Evolutionary conservation across 2,329 filamentous ascomycete genomes (phyloP), one percentile per base, ranked within the genome.

Genomic region (Trichoderma polysporum): DNA sequence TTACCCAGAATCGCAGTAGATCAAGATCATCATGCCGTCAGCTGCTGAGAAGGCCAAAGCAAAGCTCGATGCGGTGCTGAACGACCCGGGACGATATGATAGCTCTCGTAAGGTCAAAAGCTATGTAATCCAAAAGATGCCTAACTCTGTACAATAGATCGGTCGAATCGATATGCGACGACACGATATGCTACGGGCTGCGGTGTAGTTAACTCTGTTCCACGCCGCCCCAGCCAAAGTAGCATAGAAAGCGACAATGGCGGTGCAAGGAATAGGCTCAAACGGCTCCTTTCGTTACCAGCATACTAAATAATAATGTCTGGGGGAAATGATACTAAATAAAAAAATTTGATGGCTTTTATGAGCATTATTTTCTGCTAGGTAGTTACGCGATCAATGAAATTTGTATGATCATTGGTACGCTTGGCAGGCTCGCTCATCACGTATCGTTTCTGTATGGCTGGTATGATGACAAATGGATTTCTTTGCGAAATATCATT

Each of bases 31-130:
- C 60, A 63, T 63, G 60, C 60, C 60, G 60, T 63, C 60, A 33
- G 60, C 37, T 45, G 29, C 60, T 31, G 60, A 63, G 9, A 63
- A 54, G 27, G 60, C 60, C 6, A 63, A 25, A 35, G 60, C 60
- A 27, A 63, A 63, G 49, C 60, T 63, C 47, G 60, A 53, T 41
- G 60, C 60, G 17, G 60, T 63, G 22, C n/a, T 63, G 49, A 63
- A 63, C 60, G 60, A 63, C 17, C 60, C 60, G 49, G 60, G 60
- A 22, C 60, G 60, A 33, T 17, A 54, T 35, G 60, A 63, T 22
- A 31, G 49, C 22, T 54, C 60, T 35, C 60, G 60, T 63, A 63
- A 63, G 60, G 49, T n/a, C 49, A 27, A 45, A 22, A 10, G 15
- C 49, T 13, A n/a, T 10, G 6, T 25, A 35, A 19, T n/a, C 15